Evolutionary conservation across 495 filamentous ascomycete species (phyloP).

Genomic region (Daldinia grandis): DNA sequence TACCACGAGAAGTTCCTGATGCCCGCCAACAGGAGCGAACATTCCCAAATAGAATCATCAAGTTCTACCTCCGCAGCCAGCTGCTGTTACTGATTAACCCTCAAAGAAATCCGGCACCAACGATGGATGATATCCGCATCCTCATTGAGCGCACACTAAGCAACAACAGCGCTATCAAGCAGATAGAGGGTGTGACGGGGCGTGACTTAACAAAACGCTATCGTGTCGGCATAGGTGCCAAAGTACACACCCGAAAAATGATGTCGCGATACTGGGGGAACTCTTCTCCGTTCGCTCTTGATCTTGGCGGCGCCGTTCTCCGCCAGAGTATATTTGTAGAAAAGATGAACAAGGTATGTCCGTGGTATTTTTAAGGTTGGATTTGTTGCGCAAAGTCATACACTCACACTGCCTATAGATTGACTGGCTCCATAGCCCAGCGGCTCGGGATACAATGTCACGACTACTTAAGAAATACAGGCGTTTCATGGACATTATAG

Average conservation of each 20-base stretch:
- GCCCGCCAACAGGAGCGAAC: slow-evolving; percentile 48
- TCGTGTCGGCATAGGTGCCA: slow-evolving; percentile 41
- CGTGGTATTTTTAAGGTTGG: slow-evolving; percentile 34
- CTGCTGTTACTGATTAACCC: slow-evolving; percentile 48
- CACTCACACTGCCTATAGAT: slow-evolving; percentile 47
- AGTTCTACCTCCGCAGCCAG: slow-evolving; percentile 48
- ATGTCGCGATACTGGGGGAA: slow-evolving; percentile 86
- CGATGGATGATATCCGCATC: slow-evolving; percentile 54
- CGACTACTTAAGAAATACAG: slow-evolving; percentile 74
- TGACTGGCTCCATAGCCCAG: slow-evolving; percentile 78
- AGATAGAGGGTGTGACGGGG: slow-evolving; percentile 38
- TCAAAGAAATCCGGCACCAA: slow-evolving; percentile 32
- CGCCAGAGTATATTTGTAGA: slow-evolving; percentile 81
- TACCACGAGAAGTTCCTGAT: slow-evolving; percentile 33
- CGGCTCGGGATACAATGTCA: slow-evolving; percentile 68
- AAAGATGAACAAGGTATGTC: slow-evolving; percentile 72
- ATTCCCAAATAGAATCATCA: slow-evolving; percentile 70
- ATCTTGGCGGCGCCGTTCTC: slow-evolving; percentile 80
- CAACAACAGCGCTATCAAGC: slow-evolving; percentile 37
- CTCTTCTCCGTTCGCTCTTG: slow-evolving; percentile 71
- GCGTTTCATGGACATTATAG: slow-evolving; percentile 75
- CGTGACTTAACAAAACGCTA: slow-evolving; percentile 19
- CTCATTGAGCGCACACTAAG: slow-evolving; percentile 55
- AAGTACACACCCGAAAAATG: slow-evolving; percentile 71
- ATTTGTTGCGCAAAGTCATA: slow-evolving; percentile 34